phyloP scores from a whole-genome alignment of 2,329 filamentous ascomycete genomes.

The Ophiocordyceps camponoti-saundersi region DNA sequence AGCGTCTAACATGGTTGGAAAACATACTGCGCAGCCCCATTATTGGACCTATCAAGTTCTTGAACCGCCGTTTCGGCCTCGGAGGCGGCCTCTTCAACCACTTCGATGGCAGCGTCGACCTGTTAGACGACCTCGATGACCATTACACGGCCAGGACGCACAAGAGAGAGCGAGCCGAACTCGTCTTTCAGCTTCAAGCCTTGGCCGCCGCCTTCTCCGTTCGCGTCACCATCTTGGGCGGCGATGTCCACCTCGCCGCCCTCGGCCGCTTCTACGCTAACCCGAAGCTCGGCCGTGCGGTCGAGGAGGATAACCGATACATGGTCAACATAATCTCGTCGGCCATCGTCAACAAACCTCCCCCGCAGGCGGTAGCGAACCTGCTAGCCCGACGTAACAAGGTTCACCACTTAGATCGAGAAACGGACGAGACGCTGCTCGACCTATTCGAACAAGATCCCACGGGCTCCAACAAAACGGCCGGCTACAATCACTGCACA shows the following conservation, averaged over 20 bases:
- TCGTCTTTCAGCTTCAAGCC: conserved; percentile 68
- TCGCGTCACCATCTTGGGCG: conserved; percentile 79
- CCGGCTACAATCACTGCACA: conserved; percentile 63
- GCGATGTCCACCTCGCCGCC: conserved; percentile 84
- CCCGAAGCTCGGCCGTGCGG: conserved; percentile 57
- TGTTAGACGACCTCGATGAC: conserved; percentile 85
- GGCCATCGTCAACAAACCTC: conserved; percentile 89
- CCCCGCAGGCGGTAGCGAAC: conserved; percentile 75
- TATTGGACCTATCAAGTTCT: conserved; percentile 73
- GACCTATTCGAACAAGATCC: conserved; percentile 86
- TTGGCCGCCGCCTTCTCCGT: conserved; percentile 76
- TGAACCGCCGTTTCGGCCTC: conserved; percentile 81
- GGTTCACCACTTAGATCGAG: conserved; percentile 46
- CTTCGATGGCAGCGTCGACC: conserved; percentile 85
- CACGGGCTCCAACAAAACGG: conserved; percentile 57
- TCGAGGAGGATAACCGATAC: conserved; percentile 75
- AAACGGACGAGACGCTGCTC: conserved; percentile 87
- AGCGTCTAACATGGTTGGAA: conserved; percentile 89
- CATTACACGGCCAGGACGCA: conserved; percentile 89
- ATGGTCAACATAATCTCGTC: conserved; percentile 92
- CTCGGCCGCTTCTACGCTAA: conserved; percentile 92
- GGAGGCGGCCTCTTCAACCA: conserved; percentile 78
- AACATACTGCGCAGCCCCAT: conserved; percentile 77
- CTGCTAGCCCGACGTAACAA: conserved; percentile 82
- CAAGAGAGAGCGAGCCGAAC: conserved; percentile 66